Evolutionary conservation across 768 basidiomycete genomes (phyloP).

Genomic region (Amylocystis lapponica): DNA sequence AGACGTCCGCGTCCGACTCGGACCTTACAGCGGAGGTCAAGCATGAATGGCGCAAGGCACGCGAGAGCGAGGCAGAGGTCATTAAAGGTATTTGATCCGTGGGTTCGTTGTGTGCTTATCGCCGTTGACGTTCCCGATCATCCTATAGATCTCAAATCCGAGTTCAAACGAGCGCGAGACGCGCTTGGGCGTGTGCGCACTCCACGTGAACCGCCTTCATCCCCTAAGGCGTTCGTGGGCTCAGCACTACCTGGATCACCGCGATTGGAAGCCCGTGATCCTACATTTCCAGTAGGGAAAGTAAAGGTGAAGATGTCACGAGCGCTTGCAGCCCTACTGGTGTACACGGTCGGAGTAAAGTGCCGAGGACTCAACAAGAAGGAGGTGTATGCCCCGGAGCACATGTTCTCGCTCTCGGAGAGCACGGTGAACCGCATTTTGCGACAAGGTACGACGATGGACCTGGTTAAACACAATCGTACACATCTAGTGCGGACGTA

Average conservation of each 20-base stretch:
- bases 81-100: conserved; percentile 25
- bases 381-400: conserved; percentile 77
- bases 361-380: conserved; percentile 88
- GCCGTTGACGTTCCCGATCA: neutral
- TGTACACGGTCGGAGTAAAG: conserved; percentile 95
- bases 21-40: conserved; percentile 17
- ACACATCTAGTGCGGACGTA: conserved; percentile 82
- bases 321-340: conserved; percentile 65
- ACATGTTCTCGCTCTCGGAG: conserved; percentile 93
- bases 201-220: conserved; percentile 7
- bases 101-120: neutral
- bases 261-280: conserved; percentile 2
- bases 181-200: conserved; percentile 34
- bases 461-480: conserved; percentile 82
- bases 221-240: neutral
- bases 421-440: conserved; percentile 70
- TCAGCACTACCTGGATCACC: neutral
- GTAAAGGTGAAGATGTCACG: conserved; percentile 68
- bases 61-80: conserved; percentile 27
- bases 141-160: conserved; percentile 32
- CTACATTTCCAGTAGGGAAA: conserved; percentile 9
- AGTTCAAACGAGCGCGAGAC: conserved; percentile 33
- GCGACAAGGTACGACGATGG: conserved; percentile 55
- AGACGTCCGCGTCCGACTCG: conserved; percentile 28
- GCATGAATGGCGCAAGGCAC: conserved; percentile 23